Evolutionary conservation across 2,329 filamentous ascomycete genomes (phyloP).

Genomic region (Trichoderma sp.): DNA sequence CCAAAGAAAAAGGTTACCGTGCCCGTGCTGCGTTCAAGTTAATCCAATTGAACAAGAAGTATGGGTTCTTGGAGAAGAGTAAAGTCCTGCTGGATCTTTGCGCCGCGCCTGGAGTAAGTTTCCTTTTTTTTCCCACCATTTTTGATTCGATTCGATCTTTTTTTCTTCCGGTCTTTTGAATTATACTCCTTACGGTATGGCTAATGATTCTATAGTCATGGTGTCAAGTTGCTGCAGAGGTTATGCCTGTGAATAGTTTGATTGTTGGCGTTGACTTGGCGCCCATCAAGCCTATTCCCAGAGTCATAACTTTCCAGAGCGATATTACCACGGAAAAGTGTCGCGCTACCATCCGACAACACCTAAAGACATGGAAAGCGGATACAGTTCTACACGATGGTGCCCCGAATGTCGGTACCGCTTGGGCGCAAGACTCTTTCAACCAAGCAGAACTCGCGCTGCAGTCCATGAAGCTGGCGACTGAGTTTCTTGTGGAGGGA

Average conservation of each 20-base stretch:
- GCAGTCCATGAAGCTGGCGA: constrained; percentile 89
- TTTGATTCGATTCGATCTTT: not conserved
- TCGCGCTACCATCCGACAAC: constrained; percentile 82
- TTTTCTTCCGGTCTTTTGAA: not conserved
- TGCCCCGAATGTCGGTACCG: constrained; percentile 95
- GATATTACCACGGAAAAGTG: constrained; percentile 98
- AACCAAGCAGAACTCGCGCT: constrained; percentile 92
- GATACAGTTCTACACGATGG: constrained; percentile 96
- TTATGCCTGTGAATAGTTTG: constrained; percentile 86
- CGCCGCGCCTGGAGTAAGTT: constrained; percentile 83
- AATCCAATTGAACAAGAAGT: constrained; percentile 98
- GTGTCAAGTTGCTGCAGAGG: constrained; percentile 95
- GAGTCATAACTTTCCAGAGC: constrained; percentile 93
- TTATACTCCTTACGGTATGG: not conserved
- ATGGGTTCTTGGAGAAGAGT: constrained; percentile 95
- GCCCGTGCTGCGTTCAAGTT: constrained; percentile 97
- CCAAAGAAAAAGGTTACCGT: constrained; percentile 97
- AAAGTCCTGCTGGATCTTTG: constrained; percentile 97
- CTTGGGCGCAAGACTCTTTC: constrained; percentile 98
- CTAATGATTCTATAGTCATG: constrained; percentile 65
- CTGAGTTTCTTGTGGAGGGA: constrained; percentile 86
- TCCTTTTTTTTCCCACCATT: not conserved
- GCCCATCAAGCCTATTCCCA: constrained; percentile 93
- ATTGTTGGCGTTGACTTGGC: constrained; percentile 94
- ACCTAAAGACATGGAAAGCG: constrained; percentile 94